Base-by-base conservation (phyloP, 2,329 filamentous ascomycete genomes). In the Ophiostoma tasmaniense region DNA sequence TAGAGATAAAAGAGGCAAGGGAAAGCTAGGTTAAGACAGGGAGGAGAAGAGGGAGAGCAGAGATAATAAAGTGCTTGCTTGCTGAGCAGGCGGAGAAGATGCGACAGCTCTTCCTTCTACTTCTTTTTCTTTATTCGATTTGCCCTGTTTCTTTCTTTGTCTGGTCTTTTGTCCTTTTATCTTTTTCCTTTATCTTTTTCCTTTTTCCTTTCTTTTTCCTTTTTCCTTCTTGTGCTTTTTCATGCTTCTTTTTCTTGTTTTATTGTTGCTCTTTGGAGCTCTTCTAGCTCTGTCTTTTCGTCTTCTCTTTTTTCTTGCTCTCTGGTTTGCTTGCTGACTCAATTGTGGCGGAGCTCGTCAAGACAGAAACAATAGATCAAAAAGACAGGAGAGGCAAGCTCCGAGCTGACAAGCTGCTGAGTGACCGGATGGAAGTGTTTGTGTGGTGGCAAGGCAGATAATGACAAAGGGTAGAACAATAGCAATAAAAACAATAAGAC, bases 21-120 rank as follows among this genome's bases (percentile, higher is more conserved):
- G 64, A 66, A 75, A 72, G 73, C 65, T 70, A 71, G 70, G 66
- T 65, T 68, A 70, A 71, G 65, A 62, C 37, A 66, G 55, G 65
- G 67, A 62, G 50, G 68, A 71, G 61, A 62, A 67, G 14, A n/a
- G 64, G 61, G 42, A 39, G 61, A 39, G 35, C 20, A 55, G 33
- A 66, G 13, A 35, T 66, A 65, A 42, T n/a, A 17, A 50, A 66
- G n/a, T 20, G 30, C 33, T 33, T 20, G 42, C 20, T 30, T 64
- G 20, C n/a, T 33, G 33, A 64, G 22, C 39, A 17, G 64, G n/a
- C 64, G 64, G 35, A 65, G 22, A 39, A 42, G n/a, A 69, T 45
- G 64, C 35, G 64, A 45, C 64, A 65, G 64, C 35, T 28, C n/a
- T 65, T 42, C 35, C 64, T 45, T 28, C n/a, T 37, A 20, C 37